Evolutionary conservation across 2,329 filamentous ascomycete genomes (phyloP).

Genomic region (Colletotrichum siamense): DNA sequence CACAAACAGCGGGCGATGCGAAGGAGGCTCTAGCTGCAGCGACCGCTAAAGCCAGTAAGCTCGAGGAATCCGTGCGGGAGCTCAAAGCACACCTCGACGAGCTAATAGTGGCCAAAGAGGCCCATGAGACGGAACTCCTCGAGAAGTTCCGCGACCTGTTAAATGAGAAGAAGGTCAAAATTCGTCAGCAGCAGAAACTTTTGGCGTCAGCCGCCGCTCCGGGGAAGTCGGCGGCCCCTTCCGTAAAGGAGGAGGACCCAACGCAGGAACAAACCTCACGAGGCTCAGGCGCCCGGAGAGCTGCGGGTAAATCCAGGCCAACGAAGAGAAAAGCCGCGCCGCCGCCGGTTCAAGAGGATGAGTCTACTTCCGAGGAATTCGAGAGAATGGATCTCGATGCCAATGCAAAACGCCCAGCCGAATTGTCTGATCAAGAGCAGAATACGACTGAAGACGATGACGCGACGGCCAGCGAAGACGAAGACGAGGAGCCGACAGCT

Average conservation of each 20-base stretch:
- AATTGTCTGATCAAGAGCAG: slow-evolving; percentile 38
- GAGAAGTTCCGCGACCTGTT: slow-evolving; percentile 74
- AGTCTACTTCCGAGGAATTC: slow-evolving; percentile 49
- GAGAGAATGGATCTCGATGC: slow-evolving; percentile 58
- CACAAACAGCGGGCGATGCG: slow-evolving; percentile 51
- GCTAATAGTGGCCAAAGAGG: slow-evolving; percentile 68
- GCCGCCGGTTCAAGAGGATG: slow-evolving; percentile 38
- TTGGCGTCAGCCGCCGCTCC: slow-evolving; percentile 52
- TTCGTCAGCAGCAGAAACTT: slow-evolving; percentile 73
- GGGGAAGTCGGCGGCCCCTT: slow-evolving; percentile 47
- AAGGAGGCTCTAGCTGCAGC: slow-evolving; percentile 48
- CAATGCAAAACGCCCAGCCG: slow-evolving; percentile 18
- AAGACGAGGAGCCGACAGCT: slow-evolving; percentile 40
- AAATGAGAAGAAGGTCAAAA: slow-evolving; percentile 83
- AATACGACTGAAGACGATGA: slow-evolving; percentile 43
- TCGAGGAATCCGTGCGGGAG: slow-evolving; percentile 62
- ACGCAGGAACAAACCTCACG: slow-evolving; percentile 29
- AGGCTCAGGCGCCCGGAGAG: slow-evolving; percentile 26
- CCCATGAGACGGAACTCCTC: slow-evolving; percentile 70
- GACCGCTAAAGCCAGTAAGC: slow-evolving; percentile 45
- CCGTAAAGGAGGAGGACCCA: slow-evolving; percentile 39
- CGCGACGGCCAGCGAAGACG: slow-evolving; percentile 48
- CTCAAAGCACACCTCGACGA: slow-evolving; percentile 70
- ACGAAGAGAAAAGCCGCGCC: slow-evolving; percentile 55
- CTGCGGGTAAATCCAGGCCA: slow-evolving; percentile 42